A percentile compares a stretch with the other conserved stretches of the same genome.
Conservation (phyloP, 768 basidiomycete genomes). For the Kwoniella dendrophila region DNA sequence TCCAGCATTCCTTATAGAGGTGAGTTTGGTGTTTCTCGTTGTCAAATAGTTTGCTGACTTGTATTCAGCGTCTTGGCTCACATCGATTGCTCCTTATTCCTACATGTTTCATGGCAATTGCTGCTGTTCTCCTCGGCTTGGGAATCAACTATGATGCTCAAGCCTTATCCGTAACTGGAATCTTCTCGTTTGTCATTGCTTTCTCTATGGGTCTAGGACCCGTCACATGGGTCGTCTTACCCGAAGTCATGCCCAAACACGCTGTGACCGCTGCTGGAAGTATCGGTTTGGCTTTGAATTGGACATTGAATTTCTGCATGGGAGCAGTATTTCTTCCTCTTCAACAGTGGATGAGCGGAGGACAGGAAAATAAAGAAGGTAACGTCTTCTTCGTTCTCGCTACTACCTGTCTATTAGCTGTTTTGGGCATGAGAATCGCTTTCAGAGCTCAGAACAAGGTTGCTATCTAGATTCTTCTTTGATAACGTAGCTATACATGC, state of each 20-base stretch:
- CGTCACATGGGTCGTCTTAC: constrained; percentile 85
- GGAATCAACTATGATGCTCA: constrained; percentile 54
- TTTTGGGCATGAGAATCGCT: constrained; percentile 17
- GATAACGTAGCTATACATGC: neutral
- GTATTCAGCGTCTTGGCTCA: constrained; percentile 69
- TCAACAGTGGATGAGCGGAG: constrained; percentile 36
- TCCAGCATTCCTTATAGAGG: constrained; percentile 82
- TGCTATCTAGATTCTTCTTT: neutral
- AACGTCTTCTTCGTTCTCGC: constrained; percentile 46
- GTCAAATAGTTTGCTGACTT: neutral
- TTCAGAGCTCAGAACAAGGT: constrained; percentile 16
- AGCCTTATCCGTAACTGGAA: constrained; percentile 70
- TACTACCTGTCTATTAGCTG: constrained; percentile 24
- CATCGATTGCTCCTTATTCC: constrained; percentile 70
- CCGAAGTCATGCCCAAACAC: constrained; percentile 80
- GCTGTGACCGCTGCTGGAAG: constrained; percentile 78
- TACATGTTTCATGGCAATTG: constrained; percentile 69
- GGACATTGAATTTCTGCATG: constrained; percentile 44
- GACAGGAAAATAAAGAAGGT: constrained; percentile 31
- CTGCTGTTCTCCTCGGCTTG: constrained; percentile 65
- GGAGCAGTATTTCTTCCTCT: constrained; percentile 41
- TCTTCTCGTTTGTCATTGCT: constrained; percentile 75
- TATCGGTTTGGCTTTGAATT: constrained; percentile 69
- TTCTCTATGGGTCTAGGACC: constrained; percentile 92
- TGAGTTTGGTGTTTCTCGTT: constrained; percentile 45